phyloP scores from a whole-genome alignment of 1,139 yeast genomes.

The Yamadazyma songkhlaensis region DNA sequence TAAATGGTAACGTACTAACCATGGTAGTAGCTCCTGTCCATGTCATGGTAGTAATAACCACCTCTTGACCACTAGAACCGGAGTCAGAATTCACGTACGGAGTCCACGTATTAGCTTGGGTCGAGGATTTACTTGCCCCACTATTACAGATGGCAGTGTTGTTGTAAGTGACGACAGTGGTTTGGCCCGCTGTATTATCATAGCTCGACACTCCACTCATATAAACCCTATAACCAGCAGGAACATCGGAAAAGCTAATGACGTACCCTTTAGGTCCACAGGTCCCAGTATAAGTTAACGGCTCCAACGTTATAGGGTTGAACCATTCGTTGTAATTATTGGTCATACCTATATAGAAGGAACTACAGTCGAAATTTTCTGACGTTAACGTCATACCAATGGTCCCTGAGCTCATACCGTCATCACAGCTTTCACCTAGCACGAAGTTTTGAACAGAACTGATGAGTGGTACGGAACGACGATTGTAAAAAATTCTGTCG shows the following conservation, averaged over 20 bases:
- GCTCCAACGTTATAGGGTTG: constrained; percentile 14
- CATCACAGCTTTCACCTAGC: constrained; percentile 22
- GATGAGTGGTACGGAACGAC: constrained; percentile 17
- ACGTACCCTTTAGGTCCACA: constrained; percentile 15
- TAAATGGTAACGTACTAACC: constrained; percentile 5
- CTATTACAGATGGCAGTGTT: neutral
- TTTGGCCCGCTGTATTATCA: too few relatives aligned
- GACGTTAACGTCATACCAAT: constrained; percentile 17
- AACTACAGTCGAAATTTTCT: constrained; percentile 20
- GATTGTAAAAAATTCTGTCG: constrained; percentile 6
- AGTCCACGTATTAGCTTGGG: constrained; percentile 5
- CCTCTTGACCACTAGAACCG: constrained; percentile 21
- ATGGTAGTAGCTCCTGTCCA: constrained; percentile 5
- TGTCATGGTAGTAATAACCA: constrained; percentile 18
- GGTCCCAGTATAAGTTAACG: constrained; percentile 9
- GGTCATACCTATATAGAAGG: constrained; percentile 19
- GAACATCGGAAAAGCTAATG: constrained; percentile 20
- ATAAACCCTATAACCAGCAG: constrained; percentile 33
- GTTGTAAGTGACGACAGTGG: neutral
- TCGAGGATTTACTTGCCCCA: neutral
- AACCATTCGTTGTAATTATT: constrained; percentile 22
- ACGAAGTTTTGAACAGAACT: constrained; percentile 15
- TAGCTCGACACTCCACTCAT: constrained; percentile 15
- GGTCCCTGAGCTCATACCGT: constrained; percentile 23
- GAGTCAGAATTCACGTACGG: constrained; percentile 13